Evolutionary conservation across 768 basidiomycete genomes (phyloP), one percentile per base, ranked within the genome.

Genomic region (Termitomyces sp.): DNA sequence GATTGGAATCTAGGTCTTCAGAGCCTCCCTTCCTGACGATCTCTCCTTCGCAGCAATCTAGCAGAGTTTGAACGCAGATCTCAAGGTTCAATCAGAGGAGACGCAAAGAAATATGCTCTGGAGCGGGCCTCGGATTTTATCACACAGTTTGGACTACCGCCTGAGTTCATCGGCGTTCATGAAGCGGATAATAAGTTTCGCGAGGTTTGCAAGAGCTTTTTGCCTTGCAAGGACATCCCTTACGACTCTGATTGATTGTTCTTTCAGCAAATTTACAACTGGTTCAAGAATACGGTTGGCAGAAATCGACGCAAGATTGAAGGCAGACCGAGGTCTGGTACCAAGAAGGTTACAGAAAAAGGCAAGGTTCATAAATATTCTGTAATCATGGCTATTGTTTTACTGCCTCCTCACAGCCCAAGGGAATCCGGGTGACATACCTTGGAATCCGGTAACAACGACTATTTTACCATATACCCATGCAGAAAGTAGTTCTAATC

Each of bases 211-310:
- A 47, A 41, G 40, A 45, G 32, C 47, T 54, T 59, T 24, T 41
- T 41, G 40, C 40, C 45, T 45, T 32, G 38, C 36, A 52, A 49
- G 35, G 30, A 45, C 16, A 35, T 35, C 41, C 26, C 56, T 52
- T 49, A 52, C 65, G 58, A 67, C 61, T 22, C 59, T 62, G 54
- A 51, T 24, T 28, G 38, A 57, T 35, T 35, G 10, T 38, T 55
- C 62, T 66, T 71, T n/a, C n/a, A 85, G 84, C 83, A 85, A 80
- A 83, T 86, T 57, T 86, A 86, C 72, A 86, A 85, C 63, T 87
- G 85, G 85, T 86, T 84, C 71, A 86, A 86, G 71, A 86, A 86
- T 67, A 85, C 85, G 18, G 79, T 84, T 55, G 85, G 84, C 6
- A 75, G 85, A 33, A 82, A 79, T 7, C 74, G 83, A 54, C 74